Base-by-base conservation (phyloP, 257 asterid species). In the Solanum ahanhuiri region DNA sequence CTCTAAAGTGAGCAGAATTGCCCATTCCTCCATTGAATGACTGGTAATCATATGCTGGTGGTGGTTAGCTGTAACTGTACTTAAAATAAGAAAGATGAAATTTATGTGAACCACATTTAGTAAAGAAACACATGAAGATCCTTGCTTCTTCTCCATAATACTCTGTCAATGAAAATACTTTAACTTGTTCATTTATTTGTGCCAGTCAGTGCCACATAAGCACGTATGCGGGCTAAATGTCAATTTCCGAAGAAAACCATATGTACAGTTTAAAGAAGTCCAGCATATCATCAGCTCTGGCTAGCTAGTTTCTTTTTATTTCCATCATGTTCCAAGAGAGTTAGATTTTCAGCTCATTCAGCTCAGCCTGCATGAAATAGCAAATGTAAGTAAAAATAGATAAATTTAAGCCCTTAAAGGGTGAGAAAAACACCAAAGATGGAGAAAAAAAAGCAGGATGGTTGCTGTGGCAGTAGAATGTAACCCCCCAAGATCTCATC, bases 281-380 rank as follows among this genome's bases (percentile, higher is more conserved):
- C 76, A 70, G 39, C 25, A 77, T 77, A 43, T 77, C 64, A 43
- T 43, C 64, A 25, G 83, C 83, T 43, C 57, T 25, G 63, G 64
- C 67, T 28, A 81, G 67, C 84, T 48, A 15, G 43, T 30, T 81
- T 48, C 28, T 33, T 64, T 81, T 41, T 87, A 86, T 41, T 31
- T 86, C 79, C 84, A 71, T 76, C 11, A 66, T 54, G 66, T 85
- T 77, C 23, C 28, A 54, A 35, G 54, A 81, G 58, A 34, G n/a
- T 85, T 79, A 90, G n/a, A 91, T 90, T 63, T 84, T 90, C 89
- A 92, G 54, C 86, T 7, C 88, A 72, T 88, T 72, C 90, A 92
- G 28, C 88, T 89, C 93, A 41, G 66, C 93, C 95, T 92, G 90
- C 90, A 91, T 6, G 60, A 81, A 48, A 48, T 18, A 28, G 51